Evolutionary conservation across 2,329 filamentous ascomycete species (phyloP), one percentile per base, ranked within the genome.

Genomic region (Talaromyces funiculosus): DNA sequence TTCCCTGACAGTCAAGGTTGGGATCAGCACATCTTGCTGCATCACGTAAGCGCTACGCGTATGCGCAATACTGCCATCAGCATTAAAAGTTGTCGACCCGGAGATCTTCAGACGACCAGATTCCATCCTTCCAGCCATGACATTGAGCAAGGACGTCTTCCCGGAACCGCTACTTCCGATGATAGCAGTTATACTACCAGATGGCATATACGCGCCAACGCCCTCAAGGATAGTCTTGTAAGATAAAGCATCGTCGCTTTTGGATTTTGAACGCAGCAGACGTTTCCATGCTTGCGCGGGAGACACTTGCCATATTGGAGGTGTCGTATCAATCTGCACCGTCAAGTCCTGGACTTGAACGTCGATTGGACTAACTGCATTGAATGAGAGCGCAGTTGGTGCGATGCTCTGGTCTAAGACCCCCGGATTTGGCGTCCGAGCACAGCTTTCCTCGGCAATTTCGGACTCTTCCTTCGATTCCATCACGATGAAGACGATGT

Each of bases 101-200:
- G 79, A 75, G 16, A 76, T 73, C 22, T 74, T 71, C 12, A 81
- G 72, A 31, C 83, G 80, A 65, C 82, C 84, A n/a, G 77, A 75
- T 10, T 80, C 78, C 71, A 90, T 84, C 35, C 89, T 82, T 64
- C 88, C 84, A 10, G 89, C 86, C 75, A 91, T 81, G 20, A 86
- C 83, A 69, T 90, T 92, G 35, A 92, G 77, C 61, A 89, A 74
- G 0, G 86, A 88, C 3, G 86, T 89, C 75, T 91, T 91, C 0
- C 88, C 88, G 1, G 85, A 88, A 20, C 89, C 88, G 67, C 86
- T 88, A 3, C 88, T 87, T 9, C 89, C 89, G 61, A 92, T 85
- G 57, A 92, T 90, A 8, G 89, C 89, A 0, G 88, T 90, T 42
- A 92, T 73, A 3, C 84, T 87, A 3, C 89, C 87, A 7, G 83